Evolutionary conservation across 495 filamentous ascomycete genomes (phyloP).

Genomic region (Mytilinidion resinicola): DNA sequence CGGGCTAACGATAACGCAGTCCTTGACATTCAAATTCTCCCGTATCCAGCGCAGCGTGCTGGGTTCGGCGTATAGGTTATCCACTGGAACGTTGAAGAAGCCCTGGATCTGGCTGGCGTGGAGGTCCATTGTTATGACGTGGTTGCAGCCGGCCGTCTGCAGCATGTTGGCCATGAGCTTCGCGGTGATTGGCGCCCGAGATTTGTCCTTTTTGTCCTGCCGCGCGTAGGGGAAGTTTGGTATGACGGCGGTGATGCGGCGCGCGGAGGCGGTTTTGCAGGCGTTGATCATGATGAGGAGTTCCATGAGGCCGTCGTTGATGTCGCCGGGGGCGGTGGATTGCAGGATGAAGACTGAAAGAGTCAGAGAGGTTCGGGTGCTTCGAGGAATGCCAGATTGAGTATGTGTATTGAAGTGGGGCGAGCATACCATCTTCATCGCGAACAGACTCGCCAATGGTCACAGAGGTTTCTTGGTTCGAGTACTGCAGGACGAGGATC

Average conservation of each 20-base stretch:
- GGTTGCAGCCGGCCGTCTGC: conserved; percentile 74
- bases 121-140: conserved; percentile 49
- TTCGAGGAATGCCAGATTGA: no score
- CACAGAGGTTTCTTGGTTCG: conserved; percentile 95
- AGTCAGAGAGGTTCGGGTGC: conserved; percentile 4
- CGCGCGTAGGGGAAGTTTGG: conserved; percentile 99
- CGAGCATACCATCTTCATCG: conserved; percentile 75
- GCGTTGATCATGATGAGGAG: conserved; percentile 98
- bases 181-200: conserved; percentile 81
- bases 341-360: conserved; percentile 84
- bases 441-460: conserved; percentile 95
- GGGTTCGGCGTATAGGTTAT: conserved; percentile 95
- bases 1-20: conserved; percentile 91
- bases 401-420: not conserved
- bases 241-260: conserved; percentile 85
- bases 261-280: conserved; percentile 92
- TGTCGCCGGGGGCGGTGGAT: conserved; percentile 89
- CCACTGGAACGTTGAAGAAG: conserved; percentile 97
- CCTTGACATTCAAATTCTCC: conserved; percentile 73
- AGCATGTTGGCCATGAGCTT: conserved; percentile 97
- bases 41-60: conserved; percentile 86
- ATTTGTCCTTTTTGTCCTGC: conserved; percentile 99
- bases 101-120: conserved; percentile 77
- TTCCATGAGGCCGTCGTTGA: conserved; percentile 99
- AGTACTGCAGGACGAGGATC: conserved; percentile 91